phyloP scores from a whole-genome alignment of 2,329 filamentous ascomycete species.

The Annulohypoxylon truncatum region DNA sequence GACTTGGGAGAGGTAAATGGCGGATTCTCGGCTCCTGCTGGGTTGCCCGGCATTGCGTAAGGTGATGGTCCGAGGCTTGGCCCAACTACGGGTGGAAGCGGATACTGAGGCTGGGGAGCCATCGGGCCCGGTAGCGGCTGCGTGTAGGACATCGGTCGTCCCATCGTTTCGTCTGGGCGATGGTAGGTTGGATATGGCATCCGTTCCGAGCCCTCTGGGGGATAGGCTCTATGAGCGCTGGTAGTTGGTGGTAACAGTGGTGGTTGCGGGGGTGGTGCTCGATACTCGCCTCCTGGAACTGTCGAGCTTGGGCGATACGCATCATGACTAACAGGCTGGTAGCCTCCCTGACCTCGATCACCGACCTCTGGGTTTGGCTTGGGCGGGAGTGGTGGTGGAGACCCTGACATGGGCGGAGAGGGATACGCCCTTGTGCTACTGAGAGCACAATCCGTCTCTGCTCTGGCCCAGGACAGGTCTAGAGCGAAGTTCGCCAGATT shows the following conservation, averaged over 20 bases:
- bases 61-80: slow-evolving; percentile 46
- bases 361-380: slow-evolving; percentile 68
- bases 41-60: slow-evolving; percentile 49
- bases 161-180: slow-evolving; percentile 53
- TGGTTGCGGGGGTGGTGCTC: slow-evolving; percentile 50
- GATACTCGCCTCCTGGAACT: slow-evolving; percentile 53
- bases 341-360: slow-evolving; percentile 64
- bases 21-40: slow-evolving; percentile 57
- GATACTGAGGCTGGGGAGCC: slow-evolving; percentile 52
- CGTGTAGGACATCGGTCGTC: slow-evolving; percentile 50
- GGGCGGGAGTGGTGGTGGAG: slow-evolving; percentile 70
- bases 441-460: slow-evolving; percentile 65
- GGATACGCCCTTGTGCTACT: slow-evolving; percentile 71
- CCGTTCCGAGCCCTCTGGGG: slow-evolving; percentile 55
- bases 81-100: slow-evolving; percentile 51
- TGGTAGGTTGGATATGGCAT: slow-evolving; percentile 53
- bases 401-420: slow-evolving; percentile 80
- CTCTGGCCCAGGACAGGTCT: slow-evolving; percentile 67
- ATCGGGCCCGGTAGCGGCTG: slow-evolving; percentile 50
- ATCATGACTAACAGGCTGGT: slow-evolving; percentile 61
- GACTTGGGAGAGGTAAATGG: slow-evolving; percentile 68
- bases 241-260: slow-evolving; percentile 41
- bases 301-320: slow-evolving; percentile 58
- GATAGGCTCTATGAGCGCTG: slow-evolving; percentile 52
- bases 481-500: slow-evolving; percentile 66